Evolutionary conservation across 208 protist species (phyloP), one percentile per base, ranked within the genome.

Genomic region (Porcisia hertigi): DNA sequence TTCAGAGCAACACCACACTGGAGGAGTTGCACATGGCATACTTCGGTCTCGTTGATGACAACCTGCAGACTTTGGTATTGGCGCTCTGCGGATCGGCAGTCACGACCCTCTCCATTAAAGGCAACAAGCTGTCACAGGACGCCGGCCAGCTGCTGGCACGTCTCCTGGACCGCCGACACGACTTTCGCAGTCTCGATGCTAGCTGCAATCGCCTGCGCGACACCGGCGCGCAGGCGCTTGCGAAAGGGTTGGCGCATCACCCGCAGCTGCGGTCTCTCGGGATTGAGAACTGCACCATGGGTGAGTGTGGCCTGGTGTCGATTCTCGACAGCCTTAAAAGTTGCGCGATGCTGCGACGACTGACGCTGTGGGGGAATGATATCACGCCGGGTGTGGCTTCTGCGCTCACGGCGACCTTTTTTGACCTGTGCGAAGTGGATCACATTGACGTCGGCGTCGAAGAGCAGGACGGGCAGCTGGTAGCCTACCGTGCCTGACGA

Each of bases 341-440:
- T 30, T 91, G 88, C 67, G 62, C 73, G 18, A 81, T 81, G 1
- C 58, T 96, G 55, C 72, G 52, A 14, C 59, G 77, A 63, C 64
- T 96, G 2, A 69, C 76, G n/a, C 39, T 94, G 41, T 96, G 92
- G 92, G 92, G 92, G 54, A 96, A 96, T 73, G 81, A 84, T 60
- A 83, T 94, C 69, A 83, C 82, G 6, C 87, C 84, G 7, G 69
- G 62, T 5, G 78, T 86, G 14, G 81, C 87, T 23, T 60, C 45
- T 11, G 79, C 83, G 23, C 59, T 95, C 1, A 88, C 86, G 70
- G 34, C 69, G n/a, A 73, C 83, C 18, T 82, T 87, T n/a, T 82
- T 83, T 14, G 77, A 84, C 63, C 63, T 94, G 9, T 66, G 86
- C 60, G 71, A 69, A 25, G 71, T 96, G 57, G 71, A 84, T 3